Conservation (phyloP, 495 filamentous ascomycete species). For the Talaromyces nanjingensis region DNA sequence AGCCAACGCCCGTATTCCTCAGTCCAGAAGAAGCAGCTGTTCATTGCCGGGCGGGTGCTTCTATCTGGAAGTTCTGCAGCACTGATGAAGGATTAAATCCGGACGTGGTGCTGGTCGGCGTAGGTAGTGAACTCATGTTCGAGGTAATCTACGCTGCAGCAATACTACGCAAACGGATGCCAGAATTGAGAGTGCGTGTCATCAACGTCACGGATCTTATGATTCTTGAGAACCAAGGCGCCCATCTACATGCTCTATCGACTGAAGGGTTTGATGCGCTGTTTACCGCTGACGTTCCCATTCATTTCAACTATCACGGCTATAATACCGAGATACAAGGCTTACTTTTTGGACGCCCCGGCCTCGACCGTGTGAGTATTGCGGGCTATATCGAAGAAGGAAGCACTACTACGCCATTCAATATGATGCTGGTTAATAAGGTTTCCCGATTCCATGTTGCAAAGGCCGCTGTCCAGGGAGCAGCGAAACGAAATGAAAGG, state of each 20-base stretch:
- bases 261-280: conserved; percentile 48
- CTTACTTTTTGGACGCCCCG: conserved; percentile 52
- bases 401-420: conserved; percentile 64
- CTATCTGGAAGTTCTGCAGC: conserved; percentile 59
- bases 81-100: conserved; percentile 51
- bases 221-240: conserved; percentile 52
- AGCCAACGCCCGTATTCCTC: conserved; percentile 63
- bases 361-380: conserved; percentile 46
- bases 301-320: conserved; percentile 70
- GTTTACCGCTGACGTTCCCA: conserved; percentile 52
- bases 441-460: conserved; percentile 59
- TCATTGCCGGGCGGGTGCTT: conserved; percentile 59
- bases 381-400: conserved; percentile 67
- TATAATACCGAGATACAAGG: conserved; percentile 58
- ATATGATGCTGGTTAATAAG: conserved; percentile 65
- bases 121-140: conserved; percentile 65
- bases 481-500: conserved; percentile 41
- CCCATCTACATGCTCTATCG: conserved; percentile 56
- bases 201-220: conserved; percentile 71
- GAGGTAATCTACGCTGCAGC: conserved; percentile 61
- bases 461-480: conserved; percentile 47
- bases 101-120: conserved; percentile 63
- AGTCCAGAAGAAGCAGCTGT: conserved; percentile 55
- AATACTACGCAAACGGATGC: conserved; percentile 46
- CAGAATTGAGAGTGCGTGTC: conserved; percentile 53